Conservation (phyloP, 1,284 basidiomycete species). For the Naganishia sp. region DNA sequence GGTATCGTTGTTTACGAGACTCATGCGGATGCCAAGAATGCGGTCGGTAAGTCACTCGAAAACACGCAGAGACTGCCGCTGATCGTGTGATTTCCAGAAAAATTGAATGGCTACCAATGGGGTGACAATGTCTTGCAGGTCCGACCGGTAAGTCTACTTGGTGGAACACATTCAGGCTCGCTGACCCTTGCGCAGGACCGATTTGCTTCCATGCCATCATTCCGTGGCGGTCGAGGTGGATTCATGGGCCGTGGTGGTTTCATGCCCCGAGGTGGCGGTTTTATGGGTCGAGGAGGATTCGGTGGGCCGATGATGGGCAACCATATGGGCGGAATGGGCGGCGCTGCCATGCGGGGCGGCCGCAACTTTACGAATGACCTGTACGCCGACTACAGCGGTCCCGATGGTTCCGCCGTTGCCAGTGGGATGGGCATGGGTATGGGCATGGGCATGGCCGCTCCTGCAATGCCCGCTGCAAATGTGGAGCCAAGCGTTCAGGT, state of each 20-base stretch:
- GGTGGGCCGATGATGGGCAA: conserved; percentile 64
- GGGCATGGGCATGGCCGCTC: conserved; percentile 34
- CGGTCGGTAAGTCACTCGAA: conserved; percentile 67
- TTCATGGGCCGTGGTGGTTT: conserved; percentile 62
- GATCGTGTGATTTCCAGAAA: conserved; percentile 59
- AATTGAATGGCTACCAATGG: conserved; percentile 95
- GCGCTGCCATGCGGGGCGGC: conserved; percentile 44
- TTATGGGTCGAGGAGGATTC: conserved; percentile 55
- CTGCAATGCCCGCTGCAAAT: conserved; percentile 39
- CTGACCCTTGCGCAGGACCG: conserved; percentile 66
- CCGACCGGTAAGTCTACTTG: conserved; percentile 67
- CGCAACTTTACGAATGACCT: conserved; percentile 49
- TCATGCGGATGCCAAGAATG: conserved; percentile 82
- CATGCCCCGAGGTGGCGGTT: conserved; percentile 57
- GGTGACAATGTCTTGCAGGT: conserved; percentile 89
- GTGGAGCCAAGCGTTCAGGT: conserved; percentile 92
- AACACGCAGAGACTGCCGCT: neutral
- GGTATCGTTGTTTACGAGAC: conserved; percentile 94
- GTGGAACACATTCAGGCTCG: conserved; percentile 29
- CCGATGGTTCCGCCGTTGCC: conserved; percentile 43
- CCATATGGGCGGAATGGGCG: conserved; percentile 57
- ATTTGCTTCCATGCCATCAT: conserved; percentile 62
- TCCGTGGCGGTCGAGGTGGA: conserved; percentile 42
- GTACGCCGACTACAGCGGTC: conserved; percentile 56
- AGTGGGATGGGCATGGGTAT: conserved; percentile 31